Conservation (phyloP, 306 rosid species). For the Luffa acutangula region DNA sequence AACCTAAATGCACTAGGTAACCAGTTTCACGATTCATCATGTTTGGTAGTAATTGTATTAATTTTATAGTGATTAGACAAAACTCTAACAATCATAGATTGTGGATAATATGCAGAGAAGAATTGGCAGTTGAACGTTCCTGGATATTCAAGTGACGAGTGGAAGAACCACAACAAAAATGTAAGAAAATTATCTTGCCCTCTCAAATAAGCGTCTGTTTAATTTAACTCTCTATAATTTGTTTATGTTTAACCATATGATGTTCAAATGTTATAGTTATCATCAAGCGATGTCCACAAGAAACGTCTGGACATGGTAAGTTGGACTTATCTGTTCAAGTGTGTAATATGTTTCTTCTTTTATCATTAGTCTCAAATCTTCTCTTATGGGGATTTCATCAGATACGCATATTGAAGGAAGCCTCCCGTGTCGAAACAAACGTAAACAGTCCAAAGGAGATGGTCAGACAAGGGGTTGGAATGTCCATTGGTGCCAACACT, state of each 20-base stretch:
- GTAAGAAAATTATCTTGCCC: constrained; percentile 30
- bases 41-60: neutral
- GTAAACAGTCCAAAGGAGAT: constrained; percentile 49
- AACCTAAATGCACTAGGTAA: neutral
- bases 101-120: constrained; percentile 54
- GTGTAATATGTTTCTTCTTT: constrained; percentile 14
- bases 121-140: constrained; percentile 79
- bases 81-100: neutral
- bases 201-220: constrained; percentile 1
- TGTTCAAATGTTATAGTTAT: constrained; percentile 43
- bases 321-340: constrained; percentile 10
- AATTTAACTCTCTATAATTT: neutral
- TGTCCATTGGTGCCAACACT: constrained; percentile 46
- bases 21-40: neutral
- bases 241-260: constrained; percentile 8
- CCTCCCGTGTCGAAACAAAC: constrained; percentile 41
- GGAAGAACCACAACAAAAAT: constrained; percentile 52
- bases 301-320: constrained; percentile 79
- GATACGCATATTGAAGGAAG: constrained; percentile 67
- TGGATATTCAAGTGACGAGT: constrained; percentile 80
- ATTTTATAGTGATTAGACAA: neutral
- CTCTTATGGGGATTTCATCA: constrained; percentile 23
- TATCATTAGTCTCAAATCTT: neutral
- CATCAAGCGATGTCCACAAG: constrained; percentile 55
- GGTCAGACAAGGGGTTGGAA: constrained; percentile 58